Percentiles rank a stretch among this genome's conserved stretches.
Evolutionary conservation across 225 moss, liverwort and hornwort species (phyloP).

Genomic region (Pseudoscleropodium purum): DNA sequence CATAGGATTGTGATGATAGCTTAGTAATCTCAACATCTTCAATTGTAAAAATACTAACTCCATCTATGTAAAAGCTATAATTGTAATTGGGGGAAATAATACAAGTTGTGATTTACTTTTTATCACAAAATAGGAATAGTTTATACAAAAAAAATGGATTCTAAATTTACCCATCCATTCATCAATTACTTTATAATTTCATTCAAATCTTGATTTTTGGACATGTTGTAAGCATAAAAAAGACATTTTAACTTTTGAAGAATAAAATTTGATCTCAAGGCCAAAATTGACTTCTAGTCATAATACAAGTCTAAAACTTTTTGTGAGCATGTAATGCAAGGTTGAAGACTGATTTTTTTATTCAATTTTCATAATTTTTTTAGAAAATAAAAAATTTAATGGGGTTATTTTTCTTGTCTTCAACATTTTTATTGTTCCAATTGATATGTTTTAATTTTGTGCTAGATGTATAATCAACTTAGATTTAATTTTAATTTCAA

Average conservation of each 20-base stretch:
- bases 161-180: neutral
- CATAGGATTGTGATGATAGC: neutral
- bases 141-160: neutral
- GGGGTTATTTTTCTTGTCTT: neutral
- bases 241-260: accelerated
- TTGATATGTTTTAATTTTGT: neutral
- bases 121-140: neutral
- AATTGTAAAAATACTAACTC: neutral
- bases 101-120: neutral
- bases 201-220: neutral
- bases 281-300: neutral
- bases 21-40: neutral
- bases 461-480: neutral
- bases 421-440: neutral
- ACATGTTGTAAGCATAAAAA: neutral
- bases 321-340: neutral
- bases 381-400: neutral
- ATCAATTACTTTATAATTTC: neutral
- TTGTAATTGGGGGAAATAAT: too few relatives aligned
- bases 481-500: neutral
- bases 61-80: neutral
- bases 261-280: too few relatives aligned
- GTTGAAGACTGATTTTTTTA: neutral
- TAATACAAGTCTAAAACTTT: neutral
- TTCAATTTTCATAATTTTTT: too few relatives aligned